phyloP scores from a whole-genome alignment of 371 early-diverging fungal genomes.

The Mortierella sp. region DNA sequence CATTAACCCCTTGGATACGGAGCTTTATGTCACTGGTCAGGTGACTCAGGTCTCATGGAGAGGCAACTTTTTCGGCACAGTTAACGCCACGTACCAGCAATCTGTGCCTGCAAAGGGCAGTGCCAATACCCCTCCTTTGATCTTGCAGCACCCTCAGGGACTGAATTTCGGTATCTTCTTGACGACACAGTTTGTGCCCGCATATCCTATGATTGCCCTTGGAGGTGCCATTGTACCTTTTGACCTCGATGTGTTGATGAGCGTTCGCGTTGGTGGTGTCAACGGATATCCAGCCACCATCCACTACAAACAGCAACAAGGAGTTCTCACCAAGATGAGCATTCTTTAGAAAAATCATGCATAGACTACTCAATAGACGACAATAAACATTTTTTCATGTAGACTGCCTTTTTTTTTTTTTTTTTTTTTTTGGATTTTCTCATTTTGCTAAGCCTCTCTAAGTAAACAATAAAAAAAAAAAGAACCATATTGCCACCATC shows the following conservation, averaged over 20 bases:
- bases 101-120: slow-evolving; percentile 29
- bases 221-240: slow-evolving; percentile 60
- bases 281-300: slow-evolving; percentile 53
- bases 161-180: slow-evolving; percentile 41
- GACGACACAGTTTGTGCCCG: slow-evolving; percentile 37
- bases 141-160: slow-evolving; percentile 43
- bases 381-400: no score
- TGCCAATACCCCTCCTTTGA: slow-evolving; percentile 28
- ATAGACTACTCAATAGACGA: no score
- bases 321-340: slow-evolving; percentile 40
- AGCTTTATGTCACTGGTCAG: slow-evolving; percentile 63
- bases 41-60: slow-evolving; percentile 60
- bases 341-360: slow-evolving; percentile 1
- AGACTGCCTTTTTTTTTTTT: no score
- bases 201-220: slow-evolving; percentile 60
- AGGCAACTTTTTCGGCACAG: slow-evolving; percentile 67
- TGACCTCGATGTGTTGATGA: slow-evolving; percentile 61
- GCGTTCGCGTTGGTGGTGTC: slow-evolving; percentile 52
- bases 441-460: slow-evolving; percentile 6
- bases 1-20: slow-evolving; percentile 62
- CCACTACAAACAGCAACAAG: slow-evolving; percentile 37
- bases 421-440: no score
- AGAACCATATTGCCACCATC: not conserved
- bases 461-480: not conserved
- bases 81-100: slow-evolving; percentile 56